These are phyloP conservation scores for Tardiomyces blankii DNA, from an alignment of 1,139 yeast genomes.

Conservation along the genomic window DNA sequence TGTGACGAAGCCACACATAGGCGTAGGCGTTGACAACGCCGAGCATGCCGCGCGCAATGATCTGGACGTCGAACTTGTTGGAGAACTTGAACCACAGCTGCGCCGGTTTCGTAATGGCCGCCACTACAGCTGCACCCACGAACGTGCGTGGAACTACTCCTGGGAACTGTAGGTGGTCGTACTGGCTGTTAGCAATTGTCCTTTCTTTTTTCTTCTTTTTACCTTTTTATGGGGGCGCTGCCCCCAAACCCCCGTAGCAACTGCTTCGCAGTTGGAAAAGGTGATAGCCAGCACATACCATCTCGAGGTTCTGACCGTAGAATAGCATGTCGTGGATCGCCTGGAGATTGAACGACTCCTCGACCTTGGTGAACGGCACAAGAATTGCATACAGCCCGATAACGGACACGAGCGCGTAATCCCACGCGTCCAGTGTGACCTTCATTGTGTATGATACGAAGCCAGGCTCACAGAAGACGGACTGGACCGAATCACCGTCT, in stretches of 20 bases:
- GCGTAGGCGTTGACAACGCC: slow-evolving; percentile 23
- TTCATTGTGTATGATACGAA: neutral
- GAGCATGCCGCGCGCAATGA: slow-evolving; percentile 22
- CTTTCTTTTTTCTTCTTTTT: neutral
- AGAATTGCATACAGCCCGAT: slow-evolving; percentile 31
- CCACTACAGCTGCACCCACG: slow-evolving; percentile 54
- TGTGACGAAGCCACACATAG: slow-evolving; percentile 11
- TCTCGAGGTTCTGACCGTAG: slow-evolving; percentile 37
- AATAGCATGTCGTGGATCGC: slow-evolving; percentile 76
- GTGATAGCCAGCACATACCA: slow-evolving; percentile 19
- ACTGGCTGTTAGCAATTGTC: slow-evolving; percentile 19
- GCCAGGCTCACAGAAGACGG: too few relatives aligned
- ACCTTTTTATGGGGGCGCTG: too few relatives aligned
- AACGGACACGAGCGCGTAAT: neutral
- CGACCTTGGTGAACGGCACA: slow-evolving; percentile 86
- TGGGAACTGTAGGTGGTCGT: slow-evolving; percentile 71
- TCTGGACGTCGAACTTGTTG: slow-evolving; percentile 31
- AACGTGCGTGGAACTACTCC: slow-evolving; percentile 88
- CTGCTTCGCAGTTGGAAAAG: too few relatives aligned
- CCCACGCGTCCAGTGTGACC: neutral
- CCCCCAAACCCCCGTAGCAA: too few relatives aligned
- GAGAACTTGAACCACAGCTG: slow-evolving; percentile 17
- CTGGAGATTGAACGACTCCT: slow-evolving; percentile 86
- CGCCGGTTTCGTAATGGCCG: slow-evolving; percentile 33
- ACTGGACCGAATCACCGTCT: too few relatives aligned